These are phyloP conservation scores for Gonium pectorale DNA, from an alignment of 139 green algal genomes.

Conservation along the genomic window DNA sequence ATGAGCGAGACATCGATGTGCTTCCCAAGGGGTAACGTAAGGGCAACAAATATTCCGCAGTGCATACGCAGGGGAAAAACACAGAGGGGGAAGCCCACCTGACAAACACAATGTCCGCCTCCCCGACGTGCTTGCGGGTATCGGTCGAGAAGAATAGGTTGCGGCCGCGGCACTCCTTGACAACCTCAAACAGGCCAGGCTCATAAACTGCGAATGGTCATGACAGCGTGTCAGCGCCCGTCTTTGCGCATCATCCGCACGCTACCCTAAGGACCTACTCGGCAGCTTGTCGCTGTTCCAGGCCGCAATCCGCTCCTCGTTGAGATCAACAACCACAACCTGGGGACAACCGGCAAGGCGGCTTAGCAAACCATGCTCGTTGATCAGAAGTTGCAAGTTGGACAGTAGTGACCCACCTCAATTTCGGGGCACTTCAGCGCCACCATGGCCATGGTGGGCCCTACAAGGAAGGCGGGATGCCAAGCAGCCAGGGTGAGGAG, in stretches of 20 bases:
- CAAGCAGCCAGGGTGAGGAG: no score
- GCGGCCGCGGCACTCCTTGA: slow-evolving; percentile 78
- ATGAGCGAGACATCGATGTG: no score
- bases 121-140: slow-evolving; percentile 91
- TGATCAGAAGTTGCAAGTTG: not conserved
- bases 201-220: slow-evolving; percentile 86
- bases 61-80: no score
- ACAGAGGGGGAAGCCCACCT: slow-evolving; percentile 56
- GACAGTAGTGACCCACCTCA: slow-evolving; percentile 75
- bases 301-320: slow-evolving; percentile 72
- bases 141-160: slow-evolving; percentile 99
- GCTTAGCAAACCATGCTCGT: no score
- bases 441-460: slow-evolving; percentile 95
- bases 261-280: slow-evolving; percentile 56
- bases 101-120: slow-evolving; percentile 98
- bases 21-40: no score
- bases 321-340: slow-evolving; percentile 48
- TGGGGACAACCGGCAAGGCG: not conserved
- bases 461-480: no score
- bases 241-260: no score
- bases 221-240: not conserved
- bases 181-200: slow-evolving; percentile 95
- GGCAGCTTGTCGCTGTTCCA: slow-evolving; percentile 98
- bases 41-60: no score
- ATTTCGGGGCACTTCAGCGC: slow-evolving; percentile 96